Conservation (phyloP, 2,329 filamentous ascomycete species). For the Apiospora marii region DNA sequence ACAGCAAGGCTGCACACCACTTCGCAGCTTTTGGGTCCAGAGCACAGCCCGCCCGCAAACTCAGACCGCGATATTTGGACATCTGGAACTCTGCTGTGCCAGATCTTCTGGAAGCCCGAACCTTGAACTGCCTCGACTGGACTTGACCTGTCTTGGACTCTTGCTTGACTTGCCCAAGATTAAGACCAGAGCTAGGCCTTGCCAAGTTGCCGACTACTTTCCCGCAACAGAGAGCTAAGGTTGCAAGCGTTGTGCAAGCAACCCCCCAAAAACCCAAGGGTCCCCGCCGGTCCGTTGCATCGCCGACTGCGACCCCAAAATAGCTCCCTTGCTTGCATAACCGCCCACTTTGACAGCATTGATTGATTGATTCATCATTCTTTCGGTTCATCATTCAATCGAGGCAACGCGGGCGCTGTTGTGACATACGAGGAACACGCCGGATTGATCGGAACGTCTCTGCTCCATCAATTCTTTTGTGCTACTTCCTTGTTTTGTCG, state of each 20-base stretch:
- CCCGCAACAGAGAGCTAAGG: background rate
- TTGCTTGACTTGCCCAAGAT: too few species aligned
- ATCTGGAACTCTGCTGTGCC: conserved; percentile 19
- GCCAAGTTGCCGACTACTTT: background rate
- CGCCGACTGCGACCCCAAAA: conserved; percentile 17
- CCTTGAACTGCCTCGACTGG: background rate
- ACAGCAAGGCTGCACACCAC: conserved; percentile 17
- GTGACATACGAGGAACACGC: background rate
- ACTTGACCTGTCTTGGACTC: too few species aligned
- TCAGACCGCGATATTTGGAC: background rate
- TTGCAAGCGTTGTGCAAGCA: background rate
- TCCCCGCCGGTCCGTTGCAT: conserved; percentile 3
- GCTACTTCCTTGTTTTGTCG: background rate
- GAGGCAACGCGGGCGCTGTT: background rate
- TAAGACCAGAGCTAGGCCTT: background rate
- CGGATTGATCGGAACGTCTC: background rate
- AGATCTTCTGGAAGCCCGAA: conserved; percentile 16
- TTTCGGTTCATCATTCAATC: background rate
- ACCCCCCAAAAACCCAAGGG: background rate
- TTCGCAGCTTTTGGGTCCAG: background rate
- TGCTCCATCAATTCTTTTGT: background rate
- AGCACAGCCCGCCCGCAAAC: background rate
- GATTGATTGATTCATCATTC: background rate
- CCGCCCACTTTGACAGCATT: conserved; percentile 7
- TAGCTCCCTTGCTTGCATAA: conserved; percentile 17